Base-by-base conservation (phyloP, 1,139 yeast genomes). In the Saccharomyces hybrid region DNA sequence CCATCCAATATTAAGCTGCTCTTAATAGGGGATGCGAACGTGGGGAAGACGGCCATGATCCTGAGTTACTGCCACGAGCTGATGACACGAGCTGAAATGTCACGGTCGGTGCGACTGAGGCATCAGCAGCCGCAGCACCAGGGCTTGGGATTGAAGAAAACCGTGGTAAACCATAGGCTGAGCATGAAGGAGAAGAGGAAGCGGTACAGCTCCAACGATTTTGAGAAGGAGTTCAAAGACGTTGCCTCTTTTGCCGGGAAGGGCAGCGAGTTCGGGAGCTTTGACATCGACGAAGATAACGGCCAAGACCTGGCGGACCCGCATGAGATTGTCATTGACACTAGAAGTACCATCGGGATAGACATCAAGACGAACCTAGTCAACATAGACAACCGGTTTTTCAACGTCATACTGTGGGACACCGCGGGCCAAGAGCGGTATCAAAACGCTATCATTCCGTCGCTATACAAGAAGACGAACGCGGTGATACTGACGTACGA, bases 341-440 rank as follows among this genome's bases (percentile, higher is more conserved):
- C 72, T 3, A 70, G 68, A 54, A 67, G 76, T 3, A 83, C 88
- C 2, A 81, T 83, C 51, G 88, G 88, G 8, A 81, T 83, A 32
- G 88, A 83, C 63, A 79, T 83, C 57, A 78, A 82, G 62, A 79
- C 82, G 52, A 80, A 81, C 61, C 74, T 84, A 16, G 80, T 82
- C 72, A 82, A 81, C 64, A 75, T 83, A 49, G 87, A 83, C 62
- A 83, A 82, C 68, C 76, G 70, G 71, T 81, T 62, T 71, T 82
- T 65, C 72, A 84, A 69, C 74, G 70, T 76, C 65, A 71, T 80
- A 69, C 59, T 74, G 54, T 75, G 78, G 86, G 86, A 81, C 63
- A 81, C 86, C 11, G 86, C 86, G 1, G 86, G 86, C 7, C 86
- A 82, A 68, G 86, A 81, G 64, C 68, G 85, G 56, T 82, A 80